Base-by-base conservation (phyloP, 2,329 filamentous ascomycete genomes). In the Zasmidium angulare region DNA sequence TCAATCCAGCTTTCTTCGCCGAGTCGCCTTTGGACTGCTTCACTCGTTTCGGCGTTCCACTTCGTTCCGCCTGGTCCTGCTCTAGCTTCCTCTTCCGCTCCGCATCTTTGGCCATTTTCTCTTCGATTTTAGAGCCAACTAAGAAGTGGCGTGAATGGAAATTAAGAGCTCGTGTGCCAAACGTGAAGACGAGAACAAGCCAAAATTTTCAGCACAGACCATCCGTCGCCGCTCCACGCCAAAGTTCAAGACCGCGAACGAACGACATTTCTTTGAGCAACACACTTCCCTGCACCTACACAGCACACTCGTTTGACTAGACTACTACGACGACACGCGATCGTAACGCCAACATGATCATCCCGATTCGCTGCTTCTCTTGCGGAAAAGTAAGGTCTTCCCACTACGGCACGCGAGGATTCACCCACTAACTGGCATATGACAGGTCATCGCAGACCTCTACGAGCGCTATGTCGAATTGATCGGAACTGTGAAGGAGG, bases 331-430 rank as follows among this genome's bases (percentile, higher is more conserved):
- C 46, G 12, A 23, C 20, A 19, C 31, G n/a, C 58, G 40, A 54
- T 55, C 54, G 61, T 50, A 80, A n/a, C n/a, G n/a, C n/a, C n/a
- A 89, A 79, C 58, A 99, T 99, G 95, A 99, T 99, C 78, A 98
- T 99, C 69, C 95, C 95, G 2, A 91, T 99, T 67, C 91, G 95
- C 69, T 99, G 95, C 81, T 99, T 99, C 79, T 98, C 95, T 59
- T 99, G 95, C 78, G 95, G 95, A 77, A 99, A 99, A 90, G 95
- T 96, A 78, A 61, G 78, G 36, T 24, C 54, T 29, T 55, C 22
- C 9, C 53, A n/a, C 55, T 26, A 21, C 19, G 20, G 22, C 46
- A 21, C n/a, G 14, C 17, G n/a, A n/a, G n/a, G n/a, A n/a, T n/a
- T n/a, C 23, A 40, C 46, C 40, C 47, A 36, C 54, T 61, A 29